A percentile compares a stretch with the other conserved stretches of the same genome.
Evolutionary conservation across 1,284 basidiomycete genomes (phyloP).

Genomic region (Mycosarcoma maydis): DNA sequence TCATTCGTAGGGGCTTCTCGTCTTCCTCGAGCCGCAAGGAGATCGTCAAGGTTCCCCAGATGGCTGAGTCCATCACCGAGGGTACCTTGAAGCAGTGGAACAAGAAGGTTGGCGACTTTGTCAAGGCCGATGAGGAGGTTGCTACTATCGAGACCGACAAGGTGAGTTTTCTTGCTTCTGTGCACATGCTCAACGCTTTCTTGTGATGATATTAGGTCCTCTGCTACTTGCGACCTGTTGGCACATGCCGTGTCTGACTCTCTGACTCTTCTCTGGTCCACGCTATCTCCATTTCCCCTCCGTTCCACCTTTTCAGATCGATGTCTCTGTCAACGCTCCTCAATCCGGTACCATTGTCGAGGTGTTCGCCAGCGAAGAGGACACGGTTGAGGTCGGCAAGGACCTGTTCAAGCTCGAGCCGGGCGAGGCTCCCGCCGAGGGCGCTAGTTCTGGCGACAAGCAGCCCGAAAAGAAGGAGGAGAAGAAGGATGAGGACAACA

Average conservation of each 20-base stretch:
- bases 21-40: constrained; percentile 67
- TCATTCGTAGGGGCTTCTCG: constrained; percentile 44
- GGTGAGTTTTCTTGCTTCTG: constrained; percentile 70
- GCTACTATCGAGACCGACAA: constrained; percentile 99
- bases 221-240: too few species aligned
- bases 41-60: constrained; percentile 95
- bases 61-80: constrained; percentile 99
- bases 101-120: constrained; percentile 91
- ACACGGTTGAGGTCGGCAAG: constrained; percentile 93
- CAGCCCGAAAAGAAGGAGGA: constrained; percentile 65
- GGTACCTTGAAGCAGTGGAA: constrained; percentile 95
- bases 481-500: constrained; percentile 60
- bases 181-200: background rate
- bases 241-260: background rate
- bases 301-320: constrained; percentile 76
- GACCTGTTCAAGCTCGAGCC: constrained; percentile 91
- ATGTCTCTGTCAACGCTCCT: constrained; percentile 95
- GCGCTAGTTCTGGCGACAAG: constrained; percentile 67
- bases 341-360: constrained; percentile 87
- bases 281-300: background rate
- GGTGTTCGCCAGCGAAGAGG: constrained; percentile 87
- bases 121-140: constrained; percentile 92
- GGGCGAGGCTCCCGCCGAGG: constrained; percentile 74
- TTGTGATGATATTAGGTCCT: too few species aligned
- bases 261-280: background rate